A percentile compares a stretch with the other conserved stretches of the same genome.
Evolutionary conservation across 2,329 filamentous ascomycete genomes (phyloP).

Genomic region (Apiospora malaysiana): DNA sequence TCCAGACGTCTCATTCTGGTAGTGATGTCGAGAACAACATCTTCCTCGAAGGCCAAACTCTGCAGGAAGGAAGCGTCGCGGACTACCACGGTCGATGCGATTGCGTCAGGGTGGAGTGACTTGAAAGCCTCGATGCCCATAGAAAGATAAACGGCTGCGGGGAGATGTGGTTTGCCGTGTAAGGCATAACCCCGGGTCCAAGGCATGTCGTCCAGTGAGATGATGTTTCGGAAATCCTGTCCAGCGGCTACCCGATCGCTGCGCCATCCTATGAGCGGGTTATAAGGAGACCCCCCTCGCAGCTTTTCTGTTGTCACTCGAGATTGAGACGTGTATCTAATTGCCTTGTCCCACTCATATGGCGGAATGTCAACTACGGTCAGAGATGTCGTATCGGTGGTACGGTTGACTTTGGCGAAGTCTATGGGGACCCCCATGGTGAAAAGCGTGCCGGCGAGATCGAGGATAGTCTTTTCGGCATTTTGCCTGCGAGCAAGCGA

Average conservation of each 20-base stretch:
- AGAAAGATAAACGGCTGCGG: background rate
- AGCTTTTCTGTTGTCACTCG: constrained; percentile 5
- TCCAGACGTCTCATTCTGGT: background rate
- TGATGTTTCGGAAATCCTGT: background rate
- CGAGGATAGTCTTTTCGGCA: constrained; percentile 30
- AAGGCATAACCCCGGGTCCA: constrained; percentile 23
- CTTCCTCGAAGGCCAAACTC: background rate
- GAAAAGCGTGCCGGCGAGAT: constrained; percentile 39
- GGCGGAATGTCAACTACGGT: background rate
- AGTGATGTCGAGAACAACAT: background rate
- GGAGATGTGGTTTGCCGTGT: constrained; percentile 11
- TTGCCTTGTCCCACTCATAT: constrained; percentile 1
- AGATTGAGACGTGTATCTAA: background rate
- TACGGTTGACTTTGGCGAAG: constrained; percentile 28
- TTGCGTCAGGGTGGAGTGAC: background rate
- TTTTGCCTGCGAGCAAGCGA: constrained; percentile 30
- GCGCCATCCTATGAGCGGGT: background rate
- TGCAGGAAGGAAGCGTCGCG: background rate
- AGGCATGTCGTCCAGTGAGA: constrained; percentile 20
- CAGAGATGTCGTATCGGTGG: background rate
- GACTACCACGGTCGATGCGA: background rate
- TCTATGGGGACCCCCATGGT: constrained; percentile 34
- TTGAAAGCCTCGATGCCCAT: constrained; percentile 26
- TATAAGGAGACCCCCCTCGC: background rate
- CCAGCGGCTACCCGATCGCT: background rate